These are phyloP conservation scores for Myochromella boudieri DNA, from an alignment of 768 basidiomycete genomes.

Conservation along the genomic window DNA sequence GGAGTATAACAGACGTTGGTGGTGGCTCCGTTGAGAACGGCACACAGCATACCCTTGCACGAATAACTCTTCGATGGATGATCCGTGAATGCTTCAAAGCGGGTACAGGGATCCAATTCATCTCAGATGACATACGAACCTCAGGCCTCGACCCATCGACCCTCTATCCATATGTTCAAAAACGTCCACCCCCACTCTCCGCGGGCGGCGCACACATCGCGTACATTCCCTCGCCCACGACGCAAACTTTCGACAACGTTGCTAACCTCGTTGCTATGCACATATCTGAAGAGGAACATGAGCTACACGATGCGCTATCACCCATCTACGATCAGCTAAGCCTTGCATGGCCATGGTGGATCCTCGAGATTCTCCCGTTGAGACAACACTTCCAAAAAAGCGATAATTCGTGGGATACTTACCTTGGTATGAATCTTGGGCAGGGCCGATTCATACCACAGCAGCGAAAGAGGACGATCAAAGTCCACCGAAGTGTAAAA, in stretches of 20 bases:
- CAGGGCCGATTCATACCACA: slow-evolving; percentile 38
- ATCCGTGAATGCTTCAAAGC: slow-evolving; percentile 66
- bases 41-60: slow-evolving; percentile 46
- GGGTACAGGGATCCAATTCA: slow-evolving; percentile 62
- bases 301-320: slow-evolving; percentile 55
- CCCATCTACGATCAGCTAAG: slow-evolving; percentile 61
- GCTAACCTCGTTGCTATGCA: slow-evolving; percentile 9
- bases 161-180: slow-evolving; percentile 41
- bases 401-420: slow-evolving; percentile 35
- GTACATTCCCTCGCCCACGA: slow-evolving; percentile 16
- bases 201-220: slow-evolving; percentile 23
- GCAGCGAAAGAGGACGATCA: slow-evolving; percentile 38
- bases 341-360: slow-evolving; percentile 58
- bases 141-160: slow-evolving; percentile 50
- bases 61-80: slow-evolving; percentile 69
- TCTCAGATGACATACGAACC: slow-evolving; percentile 39
- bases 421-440: slow-evolving; percentile 38
- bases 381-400: slow-evolving; percentile 36
- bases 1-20: slow-evolving; percentile 24
- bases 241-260: slow-evolving; percentile 11
- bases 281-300: slow-evolving; percentile 59
- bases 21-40: slow-evolving; percentile 39
- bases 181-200: slow-evolving; percentile 36
- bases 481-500: slow-evolving; percentile 52
- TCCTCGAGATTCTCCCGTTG: slow-evolving; percentile 58